Evolutionary conservation across 495 filamentous ascomycete genomes (phyloP), one percentile per base, ranked within the genome.

Genomic region (Pyrenopolyporus hunteri): DNA sequence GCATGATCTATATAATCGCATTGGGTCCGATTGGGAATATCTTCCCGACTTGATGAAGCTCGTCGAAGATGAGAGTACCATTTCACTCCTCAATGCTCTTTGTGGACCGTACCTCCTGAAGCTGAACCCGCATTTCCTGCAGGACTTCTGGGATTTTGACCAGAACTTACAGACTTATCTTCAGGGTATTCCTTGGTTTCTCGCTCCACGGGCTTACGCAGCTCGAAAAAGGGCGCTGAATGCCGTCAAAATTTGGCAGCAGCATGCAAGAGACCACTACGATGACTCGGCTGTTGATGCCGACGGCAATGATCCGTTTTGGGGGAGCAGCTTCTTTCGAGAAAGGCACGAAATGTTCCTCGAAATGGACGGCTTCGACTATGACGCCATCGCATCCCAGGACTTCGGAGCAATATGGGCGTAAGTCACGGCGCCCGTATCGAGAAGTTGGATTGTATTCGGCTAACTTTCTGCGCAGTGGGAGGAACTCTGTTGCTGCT

Each of bases 111-210:
- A 62, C 25, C 59, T 74, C 4, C 51, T 73, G 9, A 25, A 22
- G 9, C 40, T 66, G 11, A 66, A 68, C 40, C 72, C 70, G n/a
- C 7, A 40, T 5, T 74, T 73, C 49, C 26, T 64, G 1, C 31
- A 65, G 25, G 64, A 68, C 46, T 73, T 59, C 40, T 73, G 68
- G 70, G 37, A 55, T n/a, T 71, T 73, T 17, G 68, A 71, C 43
- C 61, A 51, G 8, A 66, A 66, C 25, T 57, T 71, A 16, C 61
- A 65, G 54, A 71, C 65, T 25, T 69, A 69, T 48, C 58, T 69
- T 52, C 66, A 63, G 57, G 66, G 63, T 66, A 62, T 69, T 25
- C 66, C 63, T 8, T 55, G 68, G 59, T 60, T 73, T 33, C 45
- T 74, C 16, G 61, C 66, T 9, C 63, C 60, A 13, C 46, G 33